Evolutionary conservation across 2,329 filamentous ascomycete species (phyloP).

Genomic region (Xylaria multiplex): DNA sequence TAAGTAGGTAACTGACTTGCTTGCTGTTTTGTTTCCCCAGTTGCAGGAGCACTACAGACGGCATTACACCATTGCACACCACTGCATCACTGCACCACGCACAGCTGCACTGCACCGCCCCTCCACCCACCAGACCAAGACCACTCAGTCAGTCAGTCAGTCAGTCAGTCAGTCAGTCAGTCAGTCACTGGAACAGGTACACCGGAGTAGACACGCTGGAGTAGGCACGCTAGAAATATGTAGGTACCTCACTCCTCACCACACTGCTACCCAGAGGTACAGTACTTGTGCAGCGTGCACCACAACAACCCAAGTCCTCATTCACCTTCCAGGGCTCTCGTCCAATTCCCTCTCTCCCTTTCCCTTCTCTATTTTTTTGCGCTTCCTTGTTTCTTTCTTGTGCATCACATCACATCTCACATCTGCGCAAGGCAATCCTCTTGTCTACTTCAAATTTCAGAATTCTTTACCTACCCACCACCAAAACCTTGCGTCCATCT

Average conservation of each 20-base stretch:
- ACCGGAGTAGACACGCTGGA: too few species aligned
- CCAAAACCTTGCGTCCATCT: conserved; percentile 25
- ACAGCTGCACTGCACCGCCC: conserved; percentile 20
- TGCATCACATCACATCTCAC: conserved; percentile 36
- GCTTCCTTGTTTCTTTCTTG: conserved; percentile 40
- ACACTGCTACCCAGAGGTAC: not conserved
- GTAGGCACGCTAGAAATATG: too few species aligned
- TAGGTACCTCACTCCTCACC: not conserved
- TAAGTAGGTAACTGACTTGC: too few species aligned
- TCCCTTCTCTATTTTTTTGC: conserved; percentile 41
- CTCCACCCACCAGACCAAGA: not conserved
- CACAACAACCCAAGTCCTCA: conserved; percentile 42
- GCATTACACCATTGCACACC: not conserved
- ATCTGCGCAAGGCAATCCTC: conserved; percentile 40
- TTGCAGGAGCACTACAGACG: conserved; percentile 8
- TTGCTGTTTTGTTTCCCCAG: conserved; percentile 7
- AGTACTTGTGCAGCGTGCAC: conserved; percentile 29
- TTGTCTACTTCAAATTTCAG: conserved; percentile 17
- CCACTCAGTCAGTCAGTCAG: too few species aligned
- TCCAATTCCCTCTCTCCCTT: conserved; percentile 32
- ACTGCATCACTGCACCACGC: too few species aligned
- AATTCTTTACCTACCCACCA: conserved; percentile 1
- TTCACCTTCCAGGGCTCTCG: conserved; percentile 28
- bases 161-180: too few species aligned
- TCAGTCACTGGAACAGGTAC: too few species aligned